Base-by-base conservation (phyloP, 2,329 filamentous ascomycete genomes). In the Fusarium musae region DNA sequence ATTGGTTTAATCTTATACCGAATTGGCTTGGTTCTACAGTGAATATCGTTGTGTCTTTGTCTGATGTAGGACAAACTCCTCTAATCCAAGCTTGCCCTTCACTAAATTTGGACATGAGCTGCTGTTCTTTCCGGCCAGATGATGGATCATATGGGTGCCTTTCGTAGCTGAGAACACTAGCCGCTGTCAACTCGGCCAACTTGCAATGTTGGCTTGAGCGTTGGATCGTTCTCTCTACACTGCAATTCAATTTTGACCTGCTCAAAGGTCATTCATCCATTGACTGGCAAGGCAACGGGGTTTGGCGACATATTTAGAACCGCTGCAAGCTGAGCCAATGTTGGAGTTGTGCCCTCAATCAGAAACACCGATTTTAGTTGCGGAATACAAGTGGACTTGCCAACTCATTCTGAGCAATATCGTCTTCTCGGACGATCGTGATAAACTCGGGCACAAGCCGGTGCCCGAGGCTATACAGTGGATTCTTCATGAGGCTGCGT, bases 401-500 rank as follows among this genome's bases (percentile, higher is more conserved):
- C 40, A 46, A 3, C 47, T 28, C 4, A 26, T 63, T 39, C 42
- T 40, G 3, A 34, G 58, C 21, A 70, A 65, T 1, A 23, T 70
- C 11, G 43, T 70, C 15, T 57, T 62, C 3, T 72, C 69, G 0
- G 59, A 67, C 23, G 17, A 57, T 4, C 66, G 66, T 2, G 6
- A 61, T 36, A 12, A 53, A 7, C 44, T 67, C 16, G 69, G 69
- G 2, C 23, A 39, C 10, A 67, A 66, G 3, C 69, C 66, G 1
- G 6, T 23, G 11, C 17, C 43, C 5, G 43, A 46, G 3, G 17
- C 23, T 6, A 7, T 19, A 28, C 23, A 46, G 43, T 46, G 43
- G 43, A 46, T 46, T 21, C 43, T 46, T 6, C 11, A 46, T 5
- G 43, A 46, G 23, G 43, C 43, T 46, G 43, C 43, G 5, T 46